A percentile compares a stretch with the other conserved stretches of the same genome.
Conservation (phyloP, 257 asterid species). For the Solanum etuberosum region DNA sequence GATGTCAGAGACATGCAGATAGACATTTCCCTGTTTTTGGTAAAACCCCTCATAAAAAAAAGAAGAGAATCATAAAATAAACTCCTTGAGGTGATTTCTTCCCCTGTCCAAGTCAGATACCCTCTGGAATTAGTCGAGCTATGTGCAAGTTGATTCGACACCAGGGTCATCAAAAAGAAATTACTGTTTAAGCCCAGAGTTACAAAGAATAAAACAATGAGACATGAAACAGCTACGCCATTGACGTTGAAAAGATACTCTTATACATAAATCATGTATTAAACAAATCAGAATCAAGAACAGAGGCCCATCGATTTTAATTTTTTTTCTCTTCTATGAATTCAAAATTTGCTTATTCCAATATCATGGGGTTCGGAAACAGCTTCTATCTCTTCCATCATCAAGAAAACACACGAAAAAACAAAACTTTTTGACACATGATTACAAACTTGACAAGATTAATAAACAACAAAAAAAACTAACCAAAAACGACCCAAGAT, state of each 20-base stretch:
- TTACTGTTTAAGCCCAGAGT: not conserved
- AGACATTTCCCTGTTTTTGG: not conserved
- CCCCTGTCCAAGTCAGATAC: not conserved
- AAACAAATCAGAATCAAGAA: not conserved
- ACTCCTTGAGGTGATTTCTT: not conserved
- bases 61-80: not conserved
- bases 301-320: not conserved
- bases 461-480: not conserved
- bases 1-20: not conserved
- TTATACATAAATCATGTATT: not conserved
- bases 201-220: not conserved
- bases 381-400: not conserved
- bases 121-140: not conserved
- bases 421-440: not conserved
- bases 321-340: not conserved
- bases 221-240: not conserved
- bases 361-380: not conserved
- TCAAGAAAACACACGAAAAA: not conserved
- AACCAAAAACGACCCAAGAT: not conserved
- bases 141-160: not conserved
- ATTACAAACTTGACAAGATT: not conserved
- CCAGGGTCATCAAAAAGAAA: not conserved
- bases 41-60: not conserved
- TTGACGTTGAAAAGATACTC: too few species aligned
- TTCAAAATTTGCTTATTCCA: not conserved